Evolutionary conservation across 2,329 filamentous ascomycete species (phyloP), one percentile per base, ranked within the genome.

Genomic region (Arthrobotrys sinensis): DNA sequence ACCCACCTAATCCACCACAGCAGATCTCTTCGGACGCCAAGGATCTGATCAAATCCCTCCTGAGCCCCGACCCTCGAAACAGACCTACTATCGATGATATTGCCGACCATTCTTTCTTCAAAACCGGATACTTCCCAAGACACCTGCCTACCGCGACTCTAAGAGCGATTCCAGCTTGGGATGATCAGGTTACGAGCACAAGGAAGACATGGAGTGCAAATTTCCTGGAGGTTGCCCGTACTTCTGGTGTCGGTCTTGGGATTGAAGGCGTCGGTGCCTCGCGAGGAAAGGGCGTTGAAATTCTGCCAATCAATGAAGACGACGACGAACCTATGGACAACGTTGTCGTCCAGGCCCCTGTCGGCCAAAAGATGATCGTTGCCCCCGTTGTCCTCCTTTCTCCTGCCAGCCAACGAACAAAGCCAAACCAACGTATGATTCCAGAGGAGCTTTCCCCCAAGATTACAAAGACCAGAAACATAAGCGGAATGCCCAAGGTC

Each of bases 91-190:
- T 93, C 0, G 93, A 96, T 82, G 87, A 87, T 57, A 94, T 96
- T 81, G 91, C 95, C 46, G 89, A 92, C 80, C 93, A 96, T 82
- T 87, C 90, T 4, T 96, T 95, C 84, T 96, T 96, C 86, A 89
- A 89, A 65, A 88, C 90, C 34, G 92, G 92, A 12, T 93, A 91
- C 84, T 90, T 95, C 83, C 93, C 93, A 1, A 80, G 85, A 8
- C 83, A 85, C 19, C 85, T 88, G 36, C 86, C 86, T 14, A 83
- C 83, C 5, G 83, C 82, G 5, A 87, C 86, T 70, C 85, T 85
- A 50, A 85, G 84, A 21, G 84, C 84, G 55, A 83, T 86, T 21
- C 87, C 87, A 2, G 84, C 83, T 46, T 88, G 86, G 86, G 55
- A 72, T 11, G 75, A 67, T 14, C 71, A 80, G 46, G 68, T 62